Base-by-base conservation (phyloP, 23 red algal genomes). In the Gracilariopsis chorda region DNA sequence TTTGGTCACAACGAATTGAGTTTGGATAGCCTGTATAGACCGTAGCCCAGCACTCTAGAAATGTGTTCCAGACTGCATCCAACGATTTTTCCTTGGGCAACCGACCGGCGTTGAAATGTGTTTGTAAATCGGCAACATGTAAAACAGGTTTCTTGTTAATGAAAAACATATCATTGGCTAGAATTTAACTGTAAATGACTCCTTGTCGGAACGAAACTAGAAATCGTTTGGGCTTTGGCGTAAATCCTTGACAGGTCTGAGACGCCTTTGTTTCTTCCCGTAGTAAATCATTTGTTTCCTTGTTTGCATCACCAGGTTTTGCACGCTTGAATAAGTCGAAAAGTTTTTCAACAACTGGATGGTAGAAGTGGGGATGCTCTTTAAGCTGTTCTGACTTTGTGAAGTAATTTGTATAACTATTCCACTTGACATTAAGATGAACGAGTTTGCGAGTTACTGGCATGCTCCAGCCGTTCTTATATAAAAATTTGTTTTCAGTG, bases 41-140 rank as follows among this genome's bases (percentile, higher is more conserved):
- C 7, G 67, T 29, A 7, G 17, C 73, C 69, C 71, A 92, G 9
- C 76, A 92, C 20, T 67, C 7, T 25, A 92, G 46, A 4, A 83
- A 92, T 65, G 77, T 72, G 25, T 73, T 34, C 70, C 70, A 90
- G 34, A 78, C 39, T 12, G 32, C 25, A n/a, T 82, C n/a, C 29
- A 33, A 34, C 6, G 46, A 75, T 33, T 75, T 46, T 23, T 45
- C 75, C 5, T 16, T 0, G n/a, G 83, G 1, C 20, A 82, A 92
- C 13, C 53, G 24, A 0, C 76, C 88, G 27, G 75, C 78, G 2
- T n/a, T 34, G 24, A 72, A 92, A 39, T 77, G 55, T 20, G 86
- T 90, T 5, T 77, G 40, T 0, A 60, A 23, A 60, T 63, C 45
- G 9, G 83, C 70, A 29, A 83, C 43, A 58, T 92, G 88, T 68